These are phyloP conservation scores for Aspergillus carlsbadensis DNA, from an alignment of 495 filamentous ascomycete species.

Conservation along the genomic window DNA sequence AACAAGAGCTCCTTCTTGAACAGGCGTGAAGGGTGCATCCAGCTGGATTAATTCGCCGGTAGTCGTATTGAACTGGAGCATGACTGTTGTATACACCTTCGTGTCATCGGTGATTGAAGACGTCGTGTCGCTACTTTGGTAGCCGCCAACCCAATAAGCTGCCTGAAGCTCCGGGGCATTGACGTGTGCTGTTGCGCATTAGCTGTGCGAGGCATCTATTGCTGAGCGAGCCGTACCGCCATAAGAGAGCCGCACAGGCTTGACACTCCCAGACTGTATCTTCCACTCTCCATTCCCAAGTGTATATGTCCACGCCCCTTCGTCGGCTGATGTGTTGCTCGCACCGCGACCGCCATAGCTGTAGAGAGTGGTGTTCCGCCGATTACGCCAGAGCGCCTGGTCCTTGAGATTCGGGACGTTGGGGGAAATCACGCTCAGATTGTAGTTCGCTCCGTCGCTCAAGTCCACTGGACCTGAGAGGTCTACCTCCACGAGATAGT, in stretches of 20 bases:
- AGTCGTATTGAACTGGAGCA: conserved; percentile 21
- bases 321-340: conserved; percentile 4
- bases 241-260: conserved; percentile 1
- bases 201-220: too few relatives aligned
- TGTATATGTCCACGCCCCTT: conserved; percentile 9
- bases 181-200: conserved; percentile 4
- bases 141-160: conserved; percentile 19
- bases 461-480: conserved; percentile 4
- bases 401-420: conserved; percentile 10
- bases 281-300: conserved; percentile 2
- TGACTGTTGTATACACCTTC: background rate
- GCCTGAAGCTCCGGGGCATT: conserved; percentile 15
- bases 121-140: conserved; percentile 11
- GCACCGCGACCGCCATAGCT: conserved; percentile 9
- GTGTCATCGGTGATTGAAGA: conserved; percentile 14
- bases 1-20: conserved; percentile 14
- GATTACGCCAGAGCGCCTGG: conserved; percentile 9
- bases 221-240: conserved; percentile 8
- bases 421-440: conserved; percentile 10
- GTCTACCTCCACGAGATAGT: conserved; percentile 21
- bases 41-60: conserved; percentile 7
- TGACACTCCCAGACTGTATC: conserved; percentile 7
- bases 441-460: conserved; percentile 18
- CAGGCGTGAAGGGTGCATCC: conserved; percentile 7
- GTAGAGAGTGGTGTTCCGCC: conserved; percentile 11